Base-by-base conservation (phyloP, 2,329 filamentous ascomycete genomes). In the Scedosporium dehoogii region DNA sequence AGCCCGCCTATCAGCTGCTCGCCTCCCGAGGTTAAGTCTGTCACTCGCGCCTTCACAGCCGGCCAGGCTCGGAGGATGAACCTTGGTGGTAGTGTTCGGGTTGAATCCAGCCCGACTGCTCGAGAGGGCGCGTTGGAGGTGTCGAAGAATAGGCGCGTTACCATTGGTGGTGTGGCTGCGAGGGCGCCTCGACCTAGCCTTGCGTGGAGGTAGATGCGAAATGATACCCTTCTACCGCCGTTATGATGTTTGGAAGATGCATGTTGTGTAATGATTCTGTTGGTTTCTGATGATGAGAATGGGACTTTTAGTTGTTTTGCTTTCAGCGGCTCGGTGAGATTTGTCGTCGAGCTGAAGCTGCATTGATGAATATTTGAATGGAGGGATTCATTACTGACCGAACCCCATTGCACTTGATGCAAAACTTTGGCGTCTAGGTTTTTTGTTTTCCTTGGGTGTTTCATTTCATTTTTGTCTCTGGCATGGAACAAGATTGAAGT, bases 21-120 rank as follows among this genome's bases (percentile, higher is more conserved):
- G 42, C 78, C 82, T 1, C 73, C 75, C 2, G 76, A 80, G 23
- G 67, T 68, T 10, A 63, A 65, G 3, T 63, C n/a, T 18, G 48
- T 21, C 18, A 14, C 67, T 62, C 73, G 70, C 59, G 64, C 69
- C 16, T 75, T 85, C 65, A 84, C 81, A 10, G 73, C 79, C 1
- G 81, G 81, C 2, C 82, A 85, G 68, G 83, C 82, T 23, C 73
- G 83, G 60, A 76, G 83, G 56, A 85, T 85, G 82, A 81, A 83
- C 66, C 71, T 85, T 63, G 76, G 78, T 42, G 76, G 75, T 14
- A 77, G 74, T 64, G 66, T 78, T 64, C 70, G 72, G 12, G 41
- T 69, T 3, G 74, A 74, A 44, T 23, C 25, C 25, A 67, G 63
- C 1, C 55, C 64, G 10, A 71, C 70, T 29, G 69, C 70, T 1